Evolutionary conservation across 441 rosid genomes (phyloP).

Genomic region (Gossypium schwendimanii): DNA sequence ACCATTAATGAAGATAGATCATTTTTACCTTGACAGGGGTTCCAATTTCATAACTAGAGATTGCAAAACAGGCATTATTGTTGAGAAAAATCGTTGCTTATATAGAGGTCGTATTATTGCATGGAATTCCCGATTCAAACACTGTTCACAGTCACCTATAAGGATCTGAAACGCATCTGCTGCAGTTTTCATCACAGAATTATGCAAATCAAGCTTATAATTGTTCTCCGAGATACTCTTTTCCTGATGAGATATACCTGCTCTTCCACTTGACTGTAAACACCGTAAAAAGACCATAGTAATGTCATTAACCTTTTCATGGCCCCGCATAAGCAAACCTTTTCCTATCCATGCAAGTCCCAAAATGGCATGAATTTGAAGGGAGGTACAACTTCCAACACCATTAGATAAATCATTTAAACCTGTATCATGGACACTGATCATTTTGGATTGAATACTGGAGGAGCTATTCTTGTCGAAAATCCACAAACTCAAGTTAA

Average conservation of each 20-base stretch:
- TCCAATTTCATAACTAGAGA: conserved; percentile 48
- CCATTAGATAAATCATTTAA: conserved; percentile 33
- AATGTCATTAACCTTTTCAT: conserved; percentile 62
- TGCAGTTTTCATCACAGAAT: conserved; percentile 47
- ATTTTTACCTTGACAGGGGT: conserved; percentile 37
- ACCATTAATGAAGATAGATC: neutral
- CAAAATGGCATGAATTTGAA: conserved; percentile 48
- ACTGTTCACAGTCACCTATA: conserved; percentile 66
- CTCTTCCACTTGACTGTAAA: conserved; percentile 36
- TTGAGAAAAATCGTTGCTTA: conserved; percentile 77
- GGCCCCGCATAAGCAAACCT: conserved; percentile 87
- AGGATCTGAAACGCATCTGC: conserved; percentile 82
- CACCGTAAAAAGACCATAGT: conserved; percentile 49
- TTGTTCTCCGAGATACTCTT: conserved; percentile 18
- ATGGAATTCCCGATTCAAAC: conserved; percentile 63
- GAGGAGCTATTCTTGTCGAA: conserved; percentile 20
- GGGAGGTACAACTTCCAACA: conserved; percentile 25
- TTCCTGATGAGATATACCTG: conserved; percentile 17
- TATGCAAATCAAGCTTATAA: conserved; percentile 24
- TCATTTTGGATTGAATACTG: conserved; percentile 18
- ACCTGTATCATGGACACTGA: conserved; percentile 27
- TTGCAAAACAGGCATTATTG: conserved; percentile 60
- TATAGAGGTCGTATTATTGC: conserved; percentile 79
- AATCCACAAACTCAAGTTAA: conserved; percentile 22
- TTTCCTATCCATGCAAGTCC: conserved; percentile 94